These are phyloP conservation scores for Scedosporium dehoogii DNA, from an alignment of 2,329 filamentous ascomycete genomes.

Conservation along the genomic window DNA sequence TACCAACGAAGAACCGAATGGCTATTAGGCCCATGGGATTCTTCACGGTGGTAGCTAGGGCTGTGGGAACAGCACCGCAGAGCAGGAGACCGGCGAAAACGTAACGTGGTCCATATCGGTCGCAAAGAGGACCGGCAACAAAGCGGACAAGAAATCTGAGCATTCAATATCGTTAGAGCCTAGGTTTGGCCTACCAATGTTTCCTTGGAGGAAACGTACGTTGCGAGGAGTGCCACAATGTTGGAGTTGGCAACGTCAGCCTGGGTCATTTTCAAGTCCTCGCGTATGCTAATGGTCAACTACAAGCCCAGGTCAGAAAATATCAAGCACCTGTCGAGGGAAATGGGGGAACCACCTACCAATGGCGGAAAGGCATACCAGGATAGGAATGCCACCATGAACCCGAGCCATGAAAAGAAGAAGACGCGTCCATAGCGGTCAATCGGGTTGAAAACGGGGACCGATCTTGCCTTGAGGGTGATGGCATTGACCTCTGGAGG, in stretches of 20 bases:
- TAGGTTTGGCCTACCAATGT: not conserved
- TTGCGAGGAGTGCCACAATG: slow-evolving; percentile 62
- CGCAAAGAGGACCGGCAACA: slow-evolving; percentile 73
- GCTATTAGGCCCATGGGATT: slow-evolving; percentile 54
- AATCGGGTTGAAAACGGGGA: slow-evolving; percentile 69
- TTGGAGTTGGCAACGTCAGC: slow-evolving; percentile 79
- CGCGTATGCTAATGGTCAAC: slow-evolving; percentile 14
- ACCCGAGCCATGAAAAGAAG: slow-evolving; percentile 81
- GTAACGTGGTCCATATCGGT: slow-evolving; percentile 68
- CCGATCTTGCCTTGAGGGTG: slow-evolving; percentile 71
- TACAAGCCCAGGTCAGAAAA: not conserved
- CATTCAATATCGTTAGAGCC: not conserved
- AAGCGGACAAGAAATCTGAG: slow-evolving; percentile 62
- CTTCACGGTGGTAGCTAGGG: slow-evolving; percentile 67
- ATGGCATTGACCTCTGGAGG: slow-evolving; percentile 68
- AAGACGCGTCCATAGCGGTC: slow-evolving; percentile 79
- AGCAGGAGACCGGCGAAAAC: slow-evolving; percentile 75
- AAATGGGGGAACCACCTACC: slow-evolving; percentile 35
- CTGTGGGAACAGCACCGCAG: slow-evolving; percentile 69
- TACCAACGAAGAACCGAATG: slow-evolving; percentile 71
- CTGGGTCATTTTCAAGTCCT: slow-evolving; percentile 63
- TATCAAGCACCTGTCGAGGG: not conserved
- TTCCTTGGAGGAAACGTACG: slow-evolving; percentile 37
- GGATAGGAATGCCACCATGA: slow-evolving; percentile 81
- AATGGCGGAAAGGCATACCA: slow-evolving; percentile 90